These are phyloP conservation scores for Cardiospermum halicacabum DNA, from an alignment of 345 rosid genomes.

Conservation along the genomic window DNA sequence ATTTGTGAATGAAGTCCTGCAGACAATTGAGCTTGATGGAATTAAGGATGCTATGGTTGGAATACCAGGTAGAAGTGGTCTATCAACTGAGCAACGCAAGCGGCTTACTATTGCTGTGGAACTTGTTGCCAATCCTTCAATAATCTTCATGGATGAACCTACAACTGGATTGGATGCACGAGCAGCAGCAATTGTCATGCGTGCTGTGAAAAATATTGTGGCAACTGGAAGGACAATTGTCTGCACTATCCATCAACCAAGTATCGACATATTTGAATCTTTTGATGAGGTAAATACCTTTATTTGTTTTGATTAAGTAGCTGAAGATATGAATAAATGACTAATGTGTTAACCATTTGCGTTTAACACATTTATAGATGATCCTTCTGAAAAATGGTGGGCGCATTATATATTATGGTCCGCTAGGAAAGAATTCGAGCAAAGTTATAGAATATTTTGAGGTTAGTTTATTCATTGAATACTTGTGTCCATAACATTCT, in stretches of 20 bases:
- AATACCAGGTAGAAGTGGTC: slow-evolving; percentile 48
- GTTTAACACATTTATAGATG: slow-evolving; percentile 41
- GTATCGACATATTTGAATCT: slow-evolving; percentile 78
- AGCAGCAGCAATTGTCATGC: slow-evolving; percentile 82
- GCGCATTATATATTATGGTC: slow-evolving; percentile 60
- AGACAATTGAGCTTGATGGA: slow-evolving; percentile 66
- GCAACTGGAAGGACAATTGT: slow-evolving; percentile 80
- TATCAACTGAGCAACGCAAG: slow-evolving; percentile 82
- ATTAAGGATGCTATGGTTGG: slow-evolving; percentile 71
- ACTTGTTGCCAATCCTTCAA: slow-evolving; percentile 77
- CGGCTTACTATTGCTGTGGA: slow-evolving; percentile 73
- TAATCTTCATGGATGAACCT: slow-evolving; percentile 89
- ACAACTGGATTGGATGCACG: slow-evolving; percentile 85
- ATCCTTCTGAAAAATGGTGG: slow-evolving; percentile 72
- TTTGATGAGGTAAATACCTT: slow-evolving; percentile 61
- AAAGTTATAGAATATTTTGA: slow-evolving; percentile 58
- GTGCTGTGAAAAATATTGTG: slow-evolving; percentile 72
- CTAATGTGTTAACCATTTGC: neutral
- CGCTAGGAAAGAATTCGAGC: slow-evolving; percentile 56
- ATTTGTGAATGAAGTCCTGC: slow-evolving; percentile 67
- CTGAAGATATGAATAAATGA: neutral
- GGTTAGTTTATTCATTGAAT: slow-evolving; percentile 30
- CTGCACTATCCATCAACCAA: slow-evolving; percentile 86
- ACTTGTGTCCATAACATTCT: neutral
- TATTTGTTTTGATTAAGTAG: neutral